Conservation (phyloP, 257 asterid species). For the Solanum medicagineum region DNA sequence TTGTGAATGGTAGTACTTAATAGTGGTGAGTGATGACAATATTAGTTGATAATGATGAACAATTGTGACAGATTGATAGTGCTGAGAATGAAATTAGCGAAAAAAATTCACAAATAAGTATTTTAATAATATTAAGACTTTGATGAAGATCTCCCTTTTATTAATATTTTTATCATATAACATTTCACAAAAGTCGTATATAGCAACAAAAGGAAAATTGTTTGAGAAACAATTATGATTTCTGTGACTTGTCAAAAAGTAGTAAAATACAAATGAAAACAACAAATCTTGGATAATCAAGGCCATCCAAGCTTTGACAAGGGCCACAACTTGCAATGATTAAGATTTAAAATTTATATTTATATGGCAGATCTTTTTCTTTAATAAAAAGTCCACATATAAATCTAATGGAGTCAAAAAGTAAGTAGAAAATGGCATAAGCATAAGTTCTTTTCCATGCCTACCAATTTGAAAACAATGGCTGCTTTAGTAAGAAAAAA, state of each 20-base stretch:
- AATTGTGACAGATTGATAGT: rapidly evolving
- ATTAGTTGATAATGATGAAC: no score
- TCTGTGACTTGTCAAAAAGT: neutral
- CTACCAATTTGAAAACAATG: neutral
- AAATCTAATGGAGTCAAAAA: neutral
- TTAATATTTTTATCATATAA: neutral
- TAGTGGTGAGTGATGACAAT: neutral
- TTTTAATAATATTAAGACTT: neutral
- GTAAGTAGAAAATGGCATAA: neutral
- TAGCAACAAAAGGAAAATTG: neutral
- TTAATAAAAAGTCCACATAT: neutral
- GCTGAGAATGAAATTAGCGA: no score
- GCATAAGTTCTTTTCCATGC: neutral
- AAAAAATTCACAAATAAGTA: neutral
- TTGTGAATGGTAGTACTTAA: neutral
- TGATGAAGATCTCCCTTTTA: neutral
- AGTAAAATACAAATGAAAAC: neutral
- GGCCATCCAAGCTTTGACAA: neutral
- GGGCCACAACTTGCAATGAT: neutral
- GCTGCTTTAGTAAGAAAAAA: neutral
- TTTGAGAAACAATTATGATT: neutral
- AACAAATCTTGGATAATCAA: neutral
- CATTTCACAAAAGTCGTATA: neutral
- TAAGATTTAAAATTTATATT: neutral
- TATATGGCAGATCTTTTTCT: neutral